Percentiles rank a stretch among this genome's conserved stretches.
phyloP scores from a whole-genome alignment of 225 moss, liverwort and hornwort species.

The Polytrichum commune region DNA sequence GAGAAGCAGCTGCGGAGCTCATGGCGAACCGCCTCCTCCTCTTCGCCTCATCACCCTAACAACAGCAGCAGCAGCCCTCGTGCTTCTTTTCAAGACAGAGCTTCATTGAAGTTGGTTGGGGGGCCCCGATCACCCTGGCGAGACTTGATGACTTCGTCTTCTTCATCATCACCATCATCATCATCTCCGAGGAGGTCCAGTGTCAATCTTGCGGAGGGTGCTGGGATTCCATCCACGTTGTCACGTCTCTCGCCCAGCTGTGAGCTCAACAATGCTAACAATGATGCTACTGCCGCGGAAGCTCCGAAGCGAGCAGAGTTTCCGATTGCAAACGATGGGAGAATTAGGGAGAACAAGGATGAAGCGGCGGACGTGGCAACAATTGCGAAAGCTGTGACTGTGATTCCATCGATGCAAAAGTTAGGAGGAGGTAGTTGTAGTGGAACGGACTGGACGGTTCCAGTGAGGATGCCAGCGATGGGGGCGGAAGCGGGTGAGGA shows the following conservation, averaged over 20 bases:
- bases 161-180: too few species aligned
- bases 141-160: background rate
- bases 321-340: background rate
- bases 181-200: background rate
- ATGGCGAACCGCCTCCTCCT: background rate
- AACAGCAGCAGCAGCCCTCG: background rate
- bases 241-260: background rate
- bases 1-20: constrained; percentile 24
- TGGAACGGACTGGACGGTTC: background rate
- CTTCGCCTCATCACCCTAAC: background rate
- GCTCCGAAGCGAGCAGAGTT: background rate
- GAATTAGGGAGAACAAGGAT: background rate
- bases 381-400: too few species aligned
- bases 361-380: background rate
- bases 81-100: constrained; percentile 14
- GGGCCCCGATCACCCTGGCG: constrained; percentile 4
- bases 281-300: background rate
- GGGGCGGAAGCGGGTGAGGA: too few species aligned
- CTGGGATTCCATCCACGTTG: background rate
- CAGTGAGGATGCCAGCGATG: background rate
- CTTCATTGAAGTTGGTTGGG: constrained; percentile 11
- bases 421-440: background rate
- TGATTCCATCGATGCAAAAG: constrained; percentile 4
- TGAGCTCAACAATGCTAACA: background rate
- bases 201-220: background rate